phyloP scores from a whole-genome alignment of 1,139 yeast species.

The Candida tetrigidarum region DNA sequence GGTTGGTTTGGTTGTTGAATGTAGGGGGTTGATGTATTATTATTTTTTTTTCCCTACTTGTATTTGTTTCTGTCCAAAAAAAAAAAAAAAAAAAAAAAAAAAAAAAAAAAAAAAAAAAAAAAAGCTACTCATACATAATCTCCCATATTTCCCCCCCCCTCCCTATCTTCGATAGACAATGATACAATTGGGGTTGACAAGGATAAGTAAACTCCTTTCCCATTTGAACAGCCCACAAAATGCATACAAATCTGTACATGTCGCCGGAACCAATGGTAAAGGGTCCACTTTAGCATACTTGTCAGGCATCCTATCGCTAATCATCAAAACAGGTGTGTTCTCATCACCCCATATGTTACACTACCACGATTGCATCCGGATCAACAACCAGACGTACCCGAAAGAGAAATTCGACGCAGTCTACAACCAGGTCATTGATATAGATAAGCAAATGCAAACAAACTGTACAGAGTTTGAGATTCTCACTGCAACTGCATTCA shows the following conservation, averaged over 20 bases:
- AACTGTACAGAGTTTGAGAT: slow-evolving; percentile 87
- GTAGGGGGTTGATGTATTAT: background rate
- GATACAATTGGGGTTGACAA: slow-evolving; percentile 63
- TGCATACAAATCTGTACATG: slow-evolving; percentile 66
- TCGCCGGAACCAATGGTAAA: slow-evolving; percentile 96
- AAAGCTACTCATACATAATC: background rate
- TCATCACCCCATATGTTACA: slow-evolving; percentile 84
- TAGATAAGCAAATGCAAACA: slow-evolving; percentile 36
- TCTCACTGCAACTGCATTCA: slow-evolving; percentile 81
- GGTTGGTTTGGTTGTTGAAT: background rate
- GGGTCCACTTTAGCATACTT: slow-evolving; percentile 88
- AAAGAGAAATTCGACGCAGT: slow-evolving; percentile 47
- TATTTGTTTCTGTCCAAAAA: no score
- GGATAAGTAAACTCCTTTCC: slow-evolving; percentile 60
- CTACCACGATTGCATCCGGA: slow-evolving; percentile 74
- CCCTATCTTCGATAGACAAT: slow-evolving; percentile 29
- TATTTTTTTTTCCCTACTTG: slow-evolving; percentile 3
- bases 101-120: background rate
- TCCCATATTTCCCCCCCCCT: background rate
- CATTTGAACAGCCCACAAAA: slow-evolving; percentile 72
- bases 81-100: no score
- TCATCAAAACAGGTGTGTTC: slow-evolving; percentile 67
- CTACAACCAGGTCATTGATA: slow-evolving; percentile 38
- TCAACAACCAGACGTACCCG: slow-evolving; percentile 63
- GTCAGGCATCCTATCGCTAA: slow-evolving; percentile 61